Percentiles rank a stretch among this genome's conserved stretches.
These are phyloP conservation scores for Elaeagnus macrophylla DNA, from an alignment of 306 rosid genomes.

Conservation along the genomic window DNA sequence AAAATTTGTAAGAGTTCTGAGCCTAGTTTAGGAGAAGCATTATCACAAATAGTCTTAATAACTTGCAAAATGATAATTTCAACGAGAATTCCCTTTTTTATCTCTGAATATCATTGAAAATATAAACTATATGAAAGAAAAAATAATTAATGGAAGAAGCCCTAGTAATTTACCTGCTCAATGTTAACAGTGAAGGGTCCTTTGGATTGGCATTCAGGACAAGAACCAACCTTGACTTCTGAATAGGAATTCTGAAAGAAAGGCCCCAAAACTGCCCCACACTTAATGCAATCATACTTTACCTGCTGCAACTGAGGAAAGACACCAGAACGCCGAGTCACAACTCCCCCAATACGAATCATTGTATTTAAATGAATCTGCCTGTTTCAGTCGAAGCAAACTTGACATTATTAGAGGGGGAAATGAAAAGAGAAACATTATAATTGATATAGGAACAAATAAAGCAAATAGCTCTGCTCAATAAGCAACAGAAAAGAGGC, in stretches of 20 bases:
- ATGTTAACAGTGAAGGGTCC: constrained; percentile 90
- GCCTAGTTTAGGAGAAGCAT: no score
- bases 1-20: no score
- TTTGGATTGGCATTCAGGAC: constrained; percentile 95
- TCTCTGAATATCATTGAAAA: no score
- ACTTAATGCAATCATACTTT: constrained; percentile 89
- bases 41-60: no score
- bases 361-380: constrained; percentile 96
- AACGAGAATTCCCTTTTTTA: no score
- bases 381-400: constrained; percentile 34
- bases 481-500: no score
- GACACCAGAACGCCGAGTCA: constrained; percentile 96
- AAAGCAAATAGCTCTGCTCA: no score
- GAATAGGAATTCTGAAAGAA: constrained; percentile 95
- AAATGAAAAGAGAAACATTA: not conserved
- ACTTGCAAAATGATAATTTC: no score
- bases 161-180: constrained; percentile 58
- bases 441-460: no score
- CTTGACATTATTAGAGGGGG: constrained; percentile 2
- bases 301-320: constrained; percentile 98
- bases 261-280: constrained; percentile 85
- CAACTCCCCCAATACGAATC: constrained; percentile 99
- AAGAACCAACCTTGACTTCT: constrained; percentile 95
- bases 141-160: not conserved
- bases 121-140: not conserved